Conservation (phyloP, 2,329 filamentous ascomycete genomes). For the Ophiosphaerella korrae region DNA sequence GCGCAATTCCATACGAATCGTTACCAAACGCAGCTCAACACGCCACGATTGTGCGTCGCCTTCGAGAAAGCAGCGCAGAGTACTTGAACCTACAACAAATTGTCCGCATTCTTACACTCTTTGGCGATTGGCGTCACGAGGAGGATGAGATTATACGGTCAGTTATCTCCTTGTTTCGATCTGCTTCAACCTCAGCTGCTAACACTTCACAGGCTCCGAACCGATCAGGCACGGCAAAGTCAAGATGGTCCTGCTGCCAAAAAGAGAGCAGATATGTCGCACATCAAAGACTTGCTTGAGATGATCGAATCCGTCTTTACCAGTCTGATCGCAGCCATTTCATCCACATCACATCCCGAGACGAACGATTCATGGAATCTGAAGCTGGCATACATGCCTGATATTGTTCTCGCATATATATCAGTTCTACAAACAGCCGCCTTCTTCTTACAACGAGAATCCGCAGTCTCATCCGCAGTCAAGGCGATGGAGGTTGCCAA, state of each 20-base stretch:
- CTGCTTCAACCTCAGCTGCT: background rate
- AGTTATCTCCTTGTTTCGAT: slow-evolving; percentile 3
- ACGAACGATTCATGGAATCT: slow-evolving; percentile 65
- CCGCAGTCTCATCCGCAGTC: slow-evolving; percentile 76
- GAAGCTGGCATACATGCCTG: slow-evolving; percentile 80
- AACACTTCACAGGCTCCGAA: slow-evolving; percentile 13
- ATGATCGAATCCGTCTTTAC: slow-evolving; percentile 47
- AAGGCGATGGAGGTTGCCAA: slow-evolving; percentile 87
- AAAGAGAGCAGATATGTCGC: slow-evolving; percentile 30
- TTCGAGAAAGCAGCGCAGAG: slow-evolving; percentile 32
- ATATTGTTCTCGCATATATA: slow-evolving; percentile 83
- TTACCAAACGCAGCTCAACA: slow-evolving; percentile 30
- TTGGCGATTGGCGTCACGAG: slow-evolving; percentile 50
- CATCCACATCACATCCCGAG: slow-evolving; percentile 1
- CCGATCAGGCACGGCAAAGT: slow-evolving; percentile 6
- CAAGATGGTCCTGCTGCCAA: slow-evolving; percentile 7
- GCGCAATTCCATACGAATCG: slow-evolving; percentile 23
- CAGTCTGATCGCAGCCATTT: slow-evolving; percentile 36
- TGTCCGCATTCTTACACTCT: slow-evolving; percentile 49
- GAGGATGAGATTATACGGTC: slow-evolving; percentile 48
- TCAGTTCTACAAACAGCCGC: slow-evolving; percentile 80
- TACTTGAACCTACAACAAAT: slow-evolving; percentile 53
- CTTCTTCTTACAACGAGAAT: slow-evolving; percentile 73
- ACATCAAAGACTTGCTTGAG: slow-evolving; percentile 48
- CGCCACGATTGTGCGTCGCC: slow-evolving; percentile 19